A percentile compares a stretch with the other conserved stretches of the same genome.
These are phyloP conservation scores for Setaria italica DNA, from an alignment of 202 grass and related monocot species.

Conservation along the genomic window DNA sequence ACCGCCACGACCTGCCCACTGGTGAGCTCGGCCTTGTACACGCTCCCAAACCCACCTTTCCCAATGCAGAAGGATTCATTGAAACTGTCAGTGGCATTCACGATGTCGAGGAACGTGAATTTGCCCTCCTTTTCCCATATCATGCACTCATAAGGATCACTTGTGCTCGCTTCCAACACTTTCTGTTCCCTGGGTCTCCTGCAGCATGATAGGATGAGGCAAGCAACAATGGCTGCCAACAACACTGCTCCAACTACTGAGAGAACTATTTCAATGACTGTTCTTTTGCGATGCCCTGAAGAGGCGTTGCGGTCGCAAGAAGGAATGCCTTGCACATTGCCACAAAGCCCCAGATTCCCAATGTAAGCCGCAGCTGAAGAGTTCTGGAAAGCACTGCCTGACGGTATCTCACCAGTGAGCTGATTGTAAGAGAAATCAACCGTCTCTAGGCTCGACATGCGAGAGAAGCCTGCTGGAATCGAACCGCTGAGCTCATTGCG, in stretches of 20 bases:
- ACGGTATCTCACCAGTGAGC: constrained; percentile 56
- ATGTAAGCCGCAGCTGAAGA: constrained; percentile 44
- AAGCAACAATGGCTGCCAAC: constrained; percentile 37
- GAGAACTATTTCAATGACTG: constrained; percentile 58
- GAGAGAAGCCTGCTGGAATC: constrained; percentile 57
- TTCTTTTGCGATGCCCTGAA: constrained; percentile 58
- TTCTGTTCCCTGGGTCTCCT: constrained; percentile 47
- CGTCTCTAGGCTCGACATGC: constrained; percentile 59
- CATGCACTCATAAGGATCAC: constrained; percentile 50
- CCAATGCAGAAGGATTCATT: constrained; percentile 73
- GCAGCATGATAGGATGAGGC: constrained; percentile 52
- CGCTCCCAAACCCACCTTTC: constrained; percentile 76
- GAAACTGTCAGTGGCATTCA: constrained; percentile 77
- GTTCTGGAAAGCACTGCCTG: constrained; percentile 52
- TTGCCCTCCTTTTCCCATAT: constrained; percentile 85
- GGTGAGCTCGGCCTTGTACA: constrained; percentile 70
- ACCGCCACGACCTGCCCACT: constrained; percentile 70
- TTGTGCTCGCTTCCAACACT: constrained; percentile 46
- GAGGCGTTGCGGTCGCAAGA: constrained; percentile 43
- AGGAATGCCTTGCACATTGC: constrained; percentile 58
- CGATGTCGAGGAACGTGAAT: constrained; percentile 75
- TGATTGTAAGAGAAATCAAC: constrained; percentile 79
- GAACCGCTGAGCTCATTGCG: constrained; percentile 64
- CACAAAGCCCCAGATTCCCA: constrained; percentile 71
- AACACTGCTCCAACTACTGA: constrained; percentile 54